Percentiles rank a stretch among this genome's conserved stretches.
These are phyloP conservation scores for Diaporthe citrichinensis DNA, from an alignment of 2,329 filamentous ascomycete species.

Conservation along the genomic window DNA sequence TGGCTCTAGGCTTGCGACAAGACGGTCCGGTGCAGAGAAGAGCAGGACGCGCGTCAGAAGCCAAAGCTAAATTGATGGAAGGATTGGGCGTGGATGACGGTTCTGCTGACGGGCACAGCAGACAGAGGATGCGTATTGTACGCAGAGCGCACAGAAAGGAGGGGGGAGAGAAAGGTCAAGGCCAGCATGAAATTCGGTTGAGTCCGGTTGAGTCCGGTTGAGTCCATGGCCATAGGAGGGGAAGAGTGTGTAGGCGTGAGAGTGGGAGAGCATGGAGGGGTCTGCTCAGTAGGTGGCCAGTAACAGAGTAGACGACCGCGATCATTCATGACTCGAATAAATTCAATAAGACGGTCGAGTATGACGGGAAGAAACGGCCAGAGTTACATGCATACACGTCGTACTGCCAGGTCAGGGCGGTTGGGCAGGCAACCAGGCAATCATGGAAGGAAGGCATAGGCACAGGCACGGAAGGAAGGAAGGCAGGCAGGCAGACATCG, in stretches of 20 bases:
- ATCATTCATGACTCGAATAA: constrained; percentile 20
- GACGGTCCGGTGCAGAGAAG: not conserved
- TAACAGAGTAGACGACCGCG: no score
- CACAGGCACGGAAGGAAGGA: not conserved
- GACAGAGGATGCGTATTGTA: not conserved
- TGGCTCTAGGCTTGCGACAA: not conserved
- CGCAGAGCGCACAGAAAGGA: not conserved
- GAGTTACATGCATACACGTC: not conserved
- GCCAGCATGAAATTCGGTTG: no score
- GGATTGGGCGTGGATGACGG: not conserved
- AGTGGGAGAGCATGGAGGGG: not conserved
- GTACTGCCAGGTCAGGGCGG: not conserved
- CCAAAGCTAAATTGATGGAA: constrained; percentile 28
- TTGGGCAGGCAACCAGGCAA: not conserved
- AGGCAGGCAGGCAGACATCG: not conserved
- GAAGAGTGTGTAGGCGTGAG: not conserved
- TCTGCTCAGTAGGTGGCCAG: not conserved
- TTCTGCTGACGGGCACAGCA: not conserved
- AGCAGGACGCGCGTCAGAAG: constrained; percentile 34
- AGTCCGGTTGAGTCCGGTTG: not conserved
- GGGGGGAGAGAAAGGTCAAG: not conserved
- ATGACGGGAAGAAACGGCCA: not conserved
- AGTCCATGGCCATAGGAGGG: not conserved
- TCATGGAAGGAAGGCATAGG: not conserved
- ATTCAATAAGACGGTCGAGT: not conserved